Percentiles rank a stretch among this genome's conserved stretches.
These are phyloP conservation scores for Alternaria sp. DNA, from an alignment of 2,329 filamentous ascomycete species.

Conservation along the genomic window DNA sequence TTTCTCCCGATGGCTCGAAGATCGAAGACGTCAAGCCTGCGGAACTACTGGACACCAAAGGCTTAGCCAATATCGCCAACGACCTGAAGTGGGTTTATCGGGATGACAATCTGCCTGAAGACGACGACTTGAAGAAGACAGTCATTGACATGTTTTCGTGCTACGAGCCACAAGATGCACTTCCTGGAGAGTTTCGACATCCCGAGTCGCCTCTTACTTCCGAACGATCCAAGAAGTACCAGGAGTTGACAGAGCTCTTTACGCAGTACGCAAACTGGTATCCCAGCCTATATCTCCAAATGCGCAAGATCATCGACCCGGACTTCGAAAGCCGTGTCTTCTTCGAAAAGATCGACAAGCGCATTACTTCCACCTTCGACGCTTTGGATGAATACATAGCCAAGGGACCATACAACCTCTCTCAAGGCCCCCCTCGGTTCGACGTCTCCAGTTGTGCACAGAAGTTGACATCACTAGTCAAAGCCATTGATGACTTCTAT, in stretches of 20 bases:
- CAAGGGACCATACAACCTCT: slow-evolving; percentile 32
- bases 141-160: slow-evolving; percentile 46
- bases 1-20: slow-evolving; percentile 43
- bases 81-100: slow-evolving; percentile 40
- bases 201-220: slow-evolving; percentile 33
- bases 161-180: slow-evolving; percentile 43
- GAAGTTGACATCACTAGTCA: slow-evolving; percentile 35
- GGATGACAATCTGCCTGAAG: slow-evolving; percentile 32
- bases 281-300: slow-evolving; percentile 32
- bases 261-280: slow-evolving; percentile 36
- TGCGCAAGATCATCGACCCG: slow-evolving; percentile 38
- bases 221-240: slow-evolving; percentile 40
- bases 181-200: slow-evolving; percentile 43
- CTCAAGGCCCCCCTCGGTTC: slow-evolving; percentile 26
- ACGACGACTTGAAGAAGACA: slow-evolving; percentile 39
- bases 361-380: slow-evolving; percentile 35
- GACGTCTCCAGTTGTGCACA: slow-evolving; percentile 40
- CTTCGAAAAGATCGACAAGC: slow-evolving; percentile 44
- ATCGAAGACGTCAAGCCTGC: slow-evolving; percentile 39
- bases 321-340: slow-evolving; percentile 43
- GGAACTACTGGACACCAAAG: slow-evolving; percentile 34
- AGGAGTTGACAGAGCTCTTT: slow-evolving; percentile 38
- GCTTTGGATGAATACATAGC: slow-evolving; percentile 40
- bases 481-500: slow-evolving; percentile 37
- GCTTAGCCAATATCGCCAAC: slow-evolving; percentile 34